phyloP scores from a whole-genome alignment of 2,329 filamentous ascomycete species.

The Leptographium procerum region DNA sequence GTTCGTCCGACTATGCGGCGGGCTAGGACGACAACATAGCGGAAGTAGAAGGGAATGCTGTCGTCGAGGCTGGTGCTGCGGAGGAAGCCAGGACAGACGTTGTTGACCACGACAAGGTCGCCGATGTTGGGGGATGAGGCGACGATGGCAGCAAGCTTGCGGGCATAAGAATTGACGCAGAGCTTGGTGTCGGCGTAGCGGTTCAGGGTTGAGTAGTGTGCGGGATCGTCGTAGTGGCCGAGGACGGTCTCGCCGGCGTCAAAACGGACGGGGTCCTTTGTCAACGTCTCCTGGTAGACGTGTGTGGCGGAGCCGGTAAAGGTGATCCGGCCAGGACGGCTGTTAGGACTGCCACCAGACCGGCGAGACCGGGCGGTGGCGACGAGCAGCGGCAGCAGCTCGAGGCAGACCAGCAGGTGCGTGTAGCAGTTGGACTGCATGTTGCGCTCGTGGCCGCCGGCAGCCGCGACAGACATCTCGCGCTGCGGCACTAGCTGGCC shows the following conservation, averaged over 20 bases:
- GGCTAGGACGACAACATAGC: neutral
- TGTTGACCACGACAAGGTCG: neutral
- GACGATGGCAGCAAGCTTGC: neutral
- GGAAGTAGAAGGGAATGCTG: neutral
- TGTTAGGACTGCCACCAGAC: neutral
- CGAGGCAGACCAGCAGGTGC: neutral
- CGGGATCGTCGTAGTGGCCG: neutral
- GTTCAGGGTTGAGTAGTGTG: neutral
- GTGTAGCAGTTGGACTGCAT: constrained; percentile 1
- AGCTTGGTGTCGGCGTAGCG: neutral
- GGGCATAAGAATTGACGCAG: neutral
- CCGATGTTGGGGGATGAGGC: too few relatives aligned
- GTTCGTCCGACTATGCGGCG: neutral
- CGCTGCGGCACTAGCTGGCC: neutral
- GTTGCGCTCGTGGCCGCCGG: neutral
- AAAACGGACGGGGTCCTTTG: neutral
- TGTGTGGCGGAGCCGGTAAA: neutral
- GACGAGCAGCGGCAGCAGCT: neutral
- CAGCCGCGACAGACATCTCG: neutral
- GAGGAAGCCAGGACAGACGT: neutral
- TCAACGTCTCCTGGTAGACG: neutral
- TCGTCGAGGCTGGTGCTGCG: neutral
- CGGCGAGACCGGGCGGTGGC: neutral
- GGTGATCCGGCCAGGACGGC: neutral
- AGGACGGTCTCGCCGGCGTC: neutral